These are phyloP conservation scores for Kodamaea sp. DNA, from an alignment of 1,139 yeast species.

Conservation along the genomic window DNA sequence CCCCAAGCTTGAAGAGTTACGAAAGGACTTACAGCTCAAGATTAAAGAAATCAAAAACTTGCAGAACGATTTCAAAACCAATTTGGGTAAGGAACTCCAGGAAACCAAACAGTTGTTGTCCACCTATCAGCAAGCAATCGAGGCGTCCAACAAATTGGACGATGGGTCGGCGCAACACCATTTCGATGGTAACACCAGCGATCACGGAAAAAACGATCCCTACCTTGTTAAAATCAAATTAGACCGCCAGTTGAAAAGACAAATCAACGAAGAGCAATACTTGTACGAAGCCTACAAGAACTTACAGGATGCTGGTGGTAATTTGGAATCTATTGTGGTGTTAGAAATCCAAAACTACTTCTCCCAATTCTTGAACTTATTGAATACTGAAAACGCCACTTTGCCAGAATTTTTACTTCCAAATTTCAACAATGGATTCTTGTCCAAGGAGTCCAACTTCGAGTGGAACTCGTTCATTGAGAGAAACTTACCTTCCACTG, in stretches of 20 bases:
- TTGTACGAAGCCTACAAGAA: constrained; percentile 86
- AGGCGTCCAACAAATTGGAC: constrained; percentile 37
- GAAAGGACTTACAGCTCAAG: constrained; percentile 78
- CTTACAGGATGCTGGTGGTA: constrained; percentile 84
- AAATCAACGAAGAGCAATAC: constrained; percentile 80
- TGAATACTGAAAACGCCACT: constrained; percentile 69
- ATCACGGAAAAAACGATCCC: constrained; percentile 69
- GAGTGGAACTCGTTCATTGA: constrained; percentile 90
- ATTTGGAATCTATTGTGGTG: constrained; percentile 84
- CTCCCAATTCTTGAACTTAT: constrained; percentile 65
- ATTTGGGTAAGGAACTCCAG: constrained; percentile 64
- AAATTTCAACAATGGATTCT: constrained; percentile 69
- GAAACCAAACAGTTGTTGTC: constrained; percentile 59
- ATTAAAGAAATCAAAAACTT: constrained; percentile 84
- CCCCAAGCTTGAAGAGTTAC: constrained; percentile 83
- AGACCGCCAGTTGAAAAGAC: constrained; percentile 76
- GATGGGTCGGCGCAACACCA: constrained; percentile 20
- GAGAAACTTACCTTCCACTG: constrained; percentile 54
- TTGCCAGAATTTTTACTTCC: constrained; percentile 67
- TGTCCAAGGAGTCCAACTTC: constrained; percentile 71
- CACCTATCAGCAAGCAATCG: constrained; percentile 48
- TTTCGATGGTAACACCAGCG: constrained; percentile 18
- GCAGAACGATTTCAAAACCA: constrained; percentile 80
- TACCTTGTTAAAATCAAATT: constrained; percentile 69
- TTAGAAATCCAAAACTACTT: constrained; percentile 83